Evolutionary conservation across 1,284 basidiomycete species (phyloP).

Genomic region (Cutaneotrichosporon cutaneum): DNA sequence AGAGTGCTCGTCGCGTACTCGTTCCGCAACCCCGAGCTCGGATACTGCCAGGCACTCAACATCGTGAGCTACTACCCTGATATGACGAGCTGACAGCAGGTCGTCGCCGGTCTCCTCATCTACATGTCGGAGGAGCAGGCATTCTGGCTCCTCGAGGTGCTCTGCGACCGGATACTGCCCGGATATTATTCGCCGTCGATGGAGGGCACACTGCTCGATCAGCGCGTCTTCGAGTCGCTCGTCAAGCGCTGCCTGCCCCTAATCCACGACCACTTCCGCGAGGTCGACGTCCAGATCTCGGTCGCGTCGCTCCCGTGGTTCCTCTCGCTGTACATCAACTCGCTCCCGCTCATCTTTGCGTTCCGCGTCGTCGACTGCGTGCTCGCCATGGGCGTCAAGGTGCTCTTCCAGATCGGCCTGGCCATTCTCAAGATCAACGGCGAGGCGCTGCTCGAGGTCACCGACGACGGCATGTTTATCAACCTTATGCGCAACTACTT

Average conservation of each 20-base stretch:
- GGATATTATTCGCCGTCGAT: slow-evolving; percentile 99
- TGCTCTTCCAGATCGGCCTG: slow-evolving; percentile 77
- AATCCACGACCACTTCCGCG: slow-evolving; percentile 89
- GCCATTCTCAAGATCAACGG: slow-evolving; percentile 99
- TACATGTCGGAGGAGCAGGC: slow-evolving; percentile 99
- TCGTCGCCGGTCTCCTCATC: slow-evolving; percentile 53
- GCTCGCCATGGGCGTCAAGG: slow-evolving; percentile 98
- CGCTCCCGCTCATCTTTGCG: slow-evolving; percentile 98
- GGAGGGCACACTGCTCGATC: slow-evolving; percentile 97
- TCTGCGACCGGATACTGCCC: slow-evolving; percentile 91
- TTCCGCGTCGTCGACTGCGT: slow-evolving; percentile 99
- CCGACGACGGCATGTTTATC: slow-evolving; percentile 96
- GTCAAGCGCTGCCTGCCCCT: slow-evolving; percentile 85
- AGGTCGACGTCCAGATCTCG: slow-evolving; percentile 92
- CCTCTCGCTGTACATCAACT: slow-evolving; percentile 92
- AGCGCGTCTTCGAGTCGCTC: slow-evolving; percentile 96
- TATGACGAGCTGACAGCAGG: background rate
- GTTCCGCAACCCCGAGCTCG: slow-evolving; percentile 92
- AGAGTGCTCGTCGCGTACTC: slow-evolving; percentile 95
- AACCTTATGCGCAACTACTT: slow-evolving; percentile 95
- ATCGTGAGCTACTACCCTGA: slow-evolving; percentile 60
- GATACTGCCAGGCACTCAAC: slow-evolving; percentile 78
- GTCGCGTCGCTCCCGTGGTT: slow-evolving; percentile 99
- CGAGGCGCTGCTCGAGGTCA: slow-evolving; percentile 86
- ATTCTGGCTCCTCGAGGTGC: slow-evolving; percentile 94